A percentile compares a stretch with the other conserved stretches of the same genome.
These are phyloP conservation scores for Paratinospora sagittata DNA, from an alignment of 164 flowering plant genomes.

Conservation along the genomic window DNA sequence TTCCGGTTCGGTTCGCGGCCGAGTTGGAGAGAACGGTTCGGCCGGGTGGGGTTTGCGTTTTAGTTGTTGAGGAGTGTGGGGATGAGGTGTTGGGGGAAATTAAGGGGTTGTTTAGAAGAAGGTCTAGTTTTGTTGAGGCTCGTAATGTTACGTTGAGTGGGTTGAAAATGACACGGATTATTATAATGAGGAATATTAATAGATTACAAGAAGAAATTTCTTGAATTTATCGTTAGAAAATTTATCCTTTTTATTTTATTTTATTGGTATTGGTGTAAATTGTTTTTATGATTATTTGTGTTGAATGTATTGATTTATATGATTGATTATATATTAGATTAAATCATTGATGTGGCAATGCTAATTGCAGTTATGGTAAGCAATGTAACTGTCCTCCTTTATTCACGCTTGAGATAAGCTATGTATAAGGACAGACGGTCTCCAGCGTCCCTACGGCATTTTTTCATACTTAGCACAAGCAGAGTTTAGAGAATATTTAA, in stretches of 20 bases:
- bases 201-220: conserved; percentile 1
- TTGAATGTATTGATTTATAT: neutral
- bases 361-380: too few relatives aligned
- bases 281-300: too few relatives aligned
- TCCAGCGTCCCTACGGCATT: too few relatives aligned
- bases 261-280: neutral
- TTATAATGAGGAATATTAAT: conserved; percentile 32
- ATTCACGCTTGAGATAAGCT: too few relatives aligned
- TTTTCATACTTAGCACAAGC: too few relatives aligned
- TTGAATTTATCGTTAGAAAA: neutral
- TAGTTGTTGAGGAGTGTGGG: conserved; percentile 52
- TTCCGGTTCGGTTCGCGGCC: conserved; percentile 48
- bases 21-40: conserved; percentile 85
- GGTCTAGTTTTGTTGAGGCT: conserved; percentile 41
- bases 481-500: too few relatives aligned
- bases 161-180: conserved; percentile 40
- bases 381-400: too few relatives aligned
- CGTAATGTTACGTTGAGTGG: conserved; percentile 51
- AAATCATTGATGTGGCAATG: neutral
- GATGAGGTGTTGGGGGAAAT: conserved; percentile 38
- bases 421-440: too few relatives aligned
- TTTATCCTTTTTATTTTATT: neutral
- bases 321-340: neutral
- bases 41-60: conserved; percentile 53
- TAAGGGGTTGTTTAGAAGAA: conserved; percentile 45